These are phyloP conservation scores for Hemisphaericaspora xylanilytica DNA, from an alignment of 1,139 yeast species.

Conservation along the genomic window DNA sequence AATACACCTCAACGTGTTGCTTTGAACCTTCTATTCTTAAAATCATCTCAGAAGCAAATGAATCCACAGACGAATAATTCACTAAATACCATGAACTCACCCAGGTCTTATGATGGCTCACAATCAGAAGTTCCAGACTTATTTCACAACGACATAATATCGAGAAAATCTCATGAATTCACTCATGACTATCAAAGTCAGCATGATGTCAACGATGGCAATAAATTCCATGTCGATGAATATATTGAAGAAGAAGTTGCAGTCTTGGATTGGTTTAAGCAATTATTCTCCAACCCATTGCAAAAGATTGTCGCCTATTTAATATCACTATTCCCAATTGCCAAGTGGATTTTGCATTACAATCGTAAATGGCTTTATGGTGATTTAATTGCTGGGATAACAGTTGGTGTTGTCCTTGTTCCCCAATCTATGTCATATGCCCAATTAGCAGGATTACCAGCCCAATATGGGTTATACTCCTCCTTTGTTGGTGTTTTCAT, in stretches of 20 bases:
- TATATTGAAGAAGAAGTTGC: constrained; percentile 43
- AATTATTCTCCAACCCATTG: constrained; percentile 41
- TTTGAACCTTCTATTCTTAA: no score
- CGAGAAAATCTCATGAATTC: constrained; percentile 14
- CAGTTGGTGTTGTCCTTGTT: constrained; percentile 89
- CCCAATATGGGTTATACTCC: constrained; percentile 87
- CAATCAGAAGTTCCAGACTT: constrained; percentile 23
- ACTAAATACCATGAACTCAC: constrained; percentile 12
- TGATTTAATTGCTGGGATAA: constrained; percentile 87
- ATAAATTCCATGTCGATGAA: constrained; percentile 30
- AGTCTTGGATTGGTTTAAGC: constrained; percentile 44
- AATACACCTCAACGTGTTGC: not conserved
- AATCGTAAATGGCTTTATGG: constrained; percentile 76
- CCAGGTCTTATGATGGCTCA: constrained; percentile 13
- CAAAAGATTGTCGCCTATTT: constrained; percentile 44
- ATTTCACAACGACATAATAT: constrained; percentile 15
- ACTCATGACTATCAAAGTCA: constrained; percentile 6
- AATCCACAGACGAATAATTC: constrained; percentile 13
- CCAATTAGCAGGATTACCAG: constrained; percentile 72
- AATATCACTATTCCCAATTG: constrained; percentile 71
- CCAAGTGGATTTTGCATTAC: constrained; percentile 80
- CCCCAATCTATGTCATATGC: constrained; percentile 98
- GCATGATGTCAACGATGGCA: not conserved
- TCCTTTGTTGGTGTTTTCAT: constrained; percentile 89
- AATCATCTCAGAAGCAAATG: not conserved